Evolutionary conservation across 106 monocot species (phyloP), one percentile per base, ranked within the genome.

Genomic region (Allium sativum): DNA sequence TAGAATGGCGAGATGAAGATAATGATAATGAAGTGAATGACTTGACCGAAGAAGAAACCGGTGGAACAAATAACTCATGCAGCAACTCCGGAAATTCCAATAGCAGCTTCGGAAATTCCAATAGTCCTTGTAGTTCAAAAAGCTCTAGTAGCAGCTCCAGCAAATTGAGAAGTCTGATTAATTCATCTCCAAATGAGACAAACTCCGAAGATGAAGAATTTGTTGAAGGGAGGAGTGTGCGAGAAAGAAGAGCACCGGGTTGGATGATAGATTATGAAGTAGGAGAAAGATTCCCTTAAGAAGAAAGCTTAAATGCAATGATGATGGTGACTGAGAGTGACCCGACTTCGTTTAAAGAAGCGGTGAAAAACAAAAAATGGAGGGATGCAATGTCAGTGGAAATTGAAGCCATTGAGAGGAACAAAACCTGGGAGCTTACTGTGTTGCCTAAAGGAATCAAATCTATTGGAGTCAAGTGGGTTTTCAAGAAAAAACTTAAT

Each of bases 381-480:
- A 57, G 20, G 7, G 57, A 57, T 2, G 57, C 57, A 21, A 57
- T 57, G 57, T 0, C 3, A 4, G 8, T 12, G 2, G 57, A 57
- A 57, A 57, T 57, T 22, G 21, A 57, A 8, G 0, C 57, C 21
- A 57, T 57, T 31, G 10, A 57, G 17, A 20, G 22, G 7, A 57
- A 57, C 22, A 0, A 40, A 7, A 57, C 57, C 0, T 57, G 57
- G 21, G 57, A 57, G 57, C 21, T 57, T 9, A 21, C 57, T 3
- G 18, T 1, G 4, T n/a, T 54, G 1, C 57, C 57, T 7, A 57
- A 10, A 57, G 57, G 57, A 21, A 17, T 57, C 8, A 57, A 57
- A 7, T 3, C 40, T 4, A 66, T 53, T 53, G 65, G 52, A 31
- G 31, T 65, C 0, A 52, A 65, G 20, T 65, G 65, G 65, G 52